Percentiles rank a stretch among this genome's conserved stretches.
Conservation (phyloP, 1,139 yeast species). For the Pichia terricola region DNA sequence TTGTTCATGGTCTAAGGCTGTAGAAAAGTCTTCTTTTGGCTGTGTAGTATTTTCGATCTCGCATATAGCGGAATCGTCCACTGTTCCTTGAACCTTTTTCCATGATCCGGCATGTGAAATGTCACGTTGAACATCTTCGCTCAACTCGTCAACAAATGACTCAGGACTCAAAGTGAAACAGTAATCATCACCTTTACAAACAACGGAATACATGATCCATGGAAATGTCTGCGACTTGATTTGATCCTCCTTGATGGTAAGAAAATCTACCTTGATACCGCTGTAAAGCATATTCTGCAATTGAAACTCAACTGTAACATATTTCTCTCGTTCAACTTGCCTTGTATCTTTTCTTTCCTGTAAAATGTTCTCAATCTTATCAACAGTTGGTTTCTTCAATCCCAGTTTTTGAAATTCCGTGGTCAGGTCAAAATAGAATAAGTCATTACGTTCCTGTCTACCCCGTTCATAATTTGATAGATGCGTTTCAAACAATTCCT, state of each 20-base stretch:
- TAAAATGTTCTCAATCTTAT: not conserved
- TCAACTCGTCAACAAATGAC: conserved; percentile 8
- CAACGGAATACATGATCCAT: conserved; percentile 65
- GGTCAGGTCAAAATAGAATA: conserved; percentile 33
- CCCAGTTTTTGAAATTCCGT: conserved; percentile 16
- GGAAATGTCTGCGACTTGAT: conserved; percentile 70
- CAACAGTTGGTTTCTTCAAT: not conserved
- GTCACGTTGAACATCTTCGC: not conserved
- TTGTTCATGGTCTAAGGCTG: conserved; percentile 1
- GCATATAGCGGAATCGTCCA: not conserved
- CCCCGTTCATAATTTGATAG: conserved; percentile 15
- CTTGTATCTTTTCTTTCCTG: not conserved
- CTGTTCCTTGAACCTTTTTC: not conserved
- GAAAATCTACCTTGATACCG: conserved; percentile 63
- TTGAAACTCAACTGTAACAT: conserved; percentile 51
- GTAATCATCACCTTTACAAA: conserved; percentile 19
- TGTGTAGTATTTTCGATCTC: not conserved
- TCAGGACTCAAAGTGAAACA: conserved; percentile 17
- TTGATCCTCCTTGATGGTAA: conserved; percentile 60
- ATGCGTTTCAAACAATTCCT: conserved; percentile 21
- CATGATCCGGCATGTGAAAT: conserved; percentile 1
- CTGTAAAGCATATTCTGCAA: conserved; percentile 62
- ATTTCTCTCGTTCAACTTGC: conserved; percentile 26
- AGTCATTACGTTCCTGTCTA: conserved; percentile 24
- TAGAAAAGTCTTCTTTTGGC: not conserved